A percentile compares a stretch with the other conserved stretches of the same genome.
phyloP scores from a whole-genome alignment of 2,329 filamentous ascomycete species.

The Apiospora arundinis region DNA sequence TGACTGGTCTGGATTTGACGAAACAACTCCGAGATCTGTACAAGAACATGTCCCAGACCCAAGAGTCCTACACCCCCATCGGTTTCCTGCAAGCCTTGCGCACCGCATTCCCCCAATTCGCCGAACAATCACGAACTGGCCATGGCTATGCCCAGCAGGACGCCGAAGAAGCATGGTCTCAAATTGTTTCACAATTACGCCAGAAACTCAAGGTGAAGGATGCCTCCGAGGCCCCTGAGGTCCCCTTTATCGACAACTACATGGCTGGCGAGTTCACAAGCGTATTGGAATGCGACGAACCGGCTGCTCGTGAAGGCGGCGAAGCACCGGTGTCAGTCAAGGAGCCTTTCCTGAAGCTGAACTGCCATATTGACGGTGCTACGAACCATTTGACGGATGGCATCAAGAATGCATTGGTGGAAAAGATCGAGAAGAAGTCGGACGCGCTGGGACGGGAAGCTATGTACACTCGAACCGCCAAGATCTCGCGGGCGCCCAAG shows the following conservation, averaged over 20 bases:
- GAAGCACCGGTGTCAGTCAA: conserved; percentile 72
- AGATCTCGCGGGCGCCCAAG: conserved; percentile 88
- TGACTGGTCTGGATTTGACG: conserved; percentile 73
- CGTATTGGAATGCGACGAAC: conserved; percentile 82
- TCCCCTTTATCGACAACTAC: conserved; percentile 88
- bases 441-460: conserved; percentile 78
- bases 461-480: conserved; percentile 87
- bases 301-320: conserved; percentile 73
- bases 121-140: conserved; percentile 82
- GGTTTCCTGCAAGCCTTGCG: conserved; percentile 84
- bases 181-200: conserved; percentile 84
- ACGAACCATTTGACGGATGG: conserved; percentile 94
- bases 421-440: conserved; percentile 91
- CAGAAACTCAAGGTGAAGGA: conserved; percentile 75
- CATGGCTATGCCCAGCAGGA: conserved; percentile 96
- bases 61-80: conserved; percentile 83
- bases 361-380: conserved; percentile 89
- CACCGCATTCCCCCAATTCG: conserved; percentile 86
- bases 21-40: conserved; percentile 82
- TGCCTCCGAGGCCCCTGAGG: conserved; percentile 52
- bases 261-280: conserved; percentile 84
- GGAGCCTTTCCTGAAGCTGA: conserved; percentile 88
- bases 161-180: conserved; percentile 97
- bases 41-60: conserved; percentile 87
- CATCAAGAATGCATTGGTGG: conserved; percentile 79